These are phyloP conservation scores for Ophiocordyceps robertsii DNA, from an alignment of 2,329 filamentous ascomycete species.

Conservation along the genomic window DNA sequence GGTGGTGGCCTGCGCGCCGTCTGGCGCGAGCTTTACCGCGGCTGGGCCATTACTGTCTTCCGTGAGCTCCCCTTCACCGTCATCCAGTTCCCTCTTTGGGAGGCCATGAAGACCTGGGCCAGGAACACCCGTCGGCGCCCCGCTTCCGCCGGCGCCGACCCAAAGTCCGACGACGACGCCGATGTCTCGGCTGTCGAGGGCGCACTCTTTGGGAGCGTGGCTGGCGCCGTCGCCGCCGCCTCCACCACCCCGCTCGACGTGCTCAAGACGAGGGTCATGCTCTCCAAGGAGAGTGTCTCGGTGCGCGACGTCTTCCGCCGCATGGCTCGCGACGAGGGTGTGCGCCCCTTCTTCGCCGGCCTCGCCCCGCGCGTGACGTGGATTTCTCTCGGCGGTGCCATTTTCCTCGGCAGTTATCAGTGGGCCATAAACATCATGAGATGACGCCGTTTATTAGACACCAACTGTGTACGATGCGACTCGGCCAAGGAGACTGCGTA, in stretches of 20 bases:
- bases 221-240: slow-evolving; percentile 75
- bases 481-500: not conserved
- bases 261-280: slow-evolving; percentile 92
- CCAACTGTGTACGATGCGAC: not conserved
- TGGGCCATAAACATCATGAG: slow-evolving; percentile 66
- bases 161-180: slow-evolving; percentile 4
- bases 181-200: slow-evolving; percentile 60
- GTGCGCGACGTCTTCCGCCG: slow-evolving; percentile 44
- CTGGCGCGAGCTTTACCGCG: slow-evolving; percentile 76
- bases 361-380: slow-evolving; percentile 76
- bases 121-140: slow-evolving; percentile 18
- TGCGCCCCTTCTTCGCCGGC: slow-evolving; percentile 59
- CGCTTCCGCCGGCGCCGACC: not conserved
- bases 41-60: slow-evolving; percentile 85
- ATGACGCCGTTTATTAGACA: not conserved
- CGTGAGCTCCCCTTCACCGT: slow-evolving; percentile 95
- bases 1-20: slow-evolving; percentile 39
- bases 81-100: slow-evolving; percentile 96
- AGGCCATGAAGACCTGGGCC: slow-evolving; percentile 70
- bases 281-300: slow-evolving; percentile 55
- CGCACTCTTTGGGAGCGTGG: slow-evolving; percentile 69
- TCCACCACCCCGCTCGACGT: slow-evolving; percentile 91
- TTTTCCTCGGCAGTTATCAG: slow-evolving; percentile 90
- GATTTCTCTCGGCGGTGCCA: slow-evolving; percentile 89
- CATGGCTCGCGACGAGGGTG: slow-evolving; percentile 52